phyloP scores from a whole-genome alignment of 2,329 filamentous ascomycete species.

The Pleurostoma richardsiae region DNA sequence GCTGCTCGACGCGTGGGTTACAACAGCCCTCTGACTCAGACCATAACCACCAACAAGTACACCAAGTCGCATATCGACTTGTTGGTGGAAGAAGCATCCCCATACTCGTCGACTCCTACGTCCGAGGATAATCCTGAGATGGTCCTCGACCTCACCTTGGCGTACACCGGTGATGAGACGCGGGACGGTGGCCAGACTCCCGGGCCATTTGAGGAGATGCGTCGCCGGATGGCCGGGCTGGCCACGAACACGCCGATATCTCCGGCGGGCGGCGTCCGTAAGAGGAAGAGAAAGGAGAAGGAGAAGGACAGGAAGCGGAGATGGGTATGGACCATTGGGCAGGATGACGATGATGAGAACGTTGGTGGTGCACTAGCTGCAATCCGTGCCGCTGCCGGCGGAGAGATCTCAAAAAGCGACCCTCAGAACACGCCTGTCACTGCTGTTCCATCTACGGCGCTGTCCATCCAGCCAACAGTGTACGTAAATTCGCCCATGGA shows the following conservation, averaged over 20 bases:
- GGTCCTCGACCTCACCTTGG: conserved; percentile 42
- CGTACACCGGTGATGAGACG: conserved; percentile 48
- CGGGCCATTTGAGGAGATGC: conserved; percentile 59
- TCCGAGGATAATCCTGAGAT: conserved; percentile 28
- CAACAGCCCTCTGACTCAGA: conserved; percentile 57
- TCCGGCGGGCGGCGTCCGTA: conserved; percentile 41
- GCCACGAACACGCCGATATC: conserved; percentile 33
- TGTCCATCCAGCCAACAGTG: neutral
- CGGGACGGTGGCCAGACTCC: conserved; percentile 58
- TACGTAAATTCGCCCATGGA: conserved; percentile 15
- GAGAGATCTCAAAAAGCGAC: conserved; percentile 11
- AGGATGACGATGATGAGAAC: conserved; percentile 39
- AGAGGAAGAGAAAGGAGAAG: conserved; percentile 48
- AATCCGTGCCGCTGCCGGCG: conserved; percentile 19
- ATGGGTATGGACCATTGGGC: conserved; percentile 63
- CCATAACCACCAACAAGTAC: conserved; percentile 59
- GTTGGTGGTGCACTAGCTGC: conserved; percentile 37
- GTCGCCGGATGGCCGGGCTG: conserved; percentile 48
- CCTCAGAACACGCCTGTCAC: conserved; percentile 8
- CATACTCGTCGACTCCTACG: conserved; percentile 33
- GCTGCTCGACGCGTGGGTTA: conserved; percentile 55
- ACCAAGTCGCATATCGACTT: conserved; percentile 60
- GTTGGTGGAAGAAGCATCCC: conserved; percentile 51
- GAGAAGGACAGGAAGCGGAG: conserved; percentile 62
- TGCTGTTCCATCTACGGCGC: neutral